phyloP scores from a whole-genome alignment of 2,329 filamentous ascomycete species.

The Parastagonospora avenae region DNA sequence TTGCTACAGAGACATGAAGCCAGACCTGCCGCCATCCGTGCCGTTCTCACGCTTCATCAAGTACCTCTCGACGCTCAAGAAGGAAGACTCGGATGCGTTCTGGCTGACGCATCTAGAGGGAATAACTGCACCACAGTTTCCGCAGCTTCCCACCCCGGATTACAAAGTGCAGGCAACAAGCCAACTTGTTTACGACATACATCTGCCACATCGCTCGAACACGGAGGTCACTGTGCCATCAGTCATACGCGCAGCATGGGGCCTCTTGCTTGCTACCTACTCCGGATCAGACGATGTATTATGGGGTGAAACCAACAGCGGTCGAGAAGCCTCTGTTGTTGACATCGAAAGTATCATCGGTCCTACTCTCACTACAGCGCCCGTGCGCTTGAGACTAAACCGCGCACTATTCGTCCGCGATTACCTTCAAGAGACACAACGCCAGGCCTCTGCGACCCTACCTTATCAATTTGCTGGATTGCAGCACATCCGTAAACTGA shows the following conservation, averaged over 20 bases:
- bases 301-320: conserved; percentile 52
- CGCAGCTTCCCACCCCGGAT: conserved; percentile 37
- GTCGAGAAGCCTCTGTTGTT: conserved; percentile 41
- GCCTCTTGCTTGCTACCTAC: conserved; percentile 52
- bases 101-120: conserved; percentile 36
- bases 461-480: conserved; percentile 51
- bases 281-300: conserved; percentile 54
- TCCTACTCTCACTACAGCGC: conserved; percentile 49
- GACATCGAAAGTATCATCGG: conserved; percentile 49
- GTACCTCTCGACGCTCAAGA: conserved; percentile 33
- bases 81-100: conserved; percentile 32
- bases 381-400: conserved; percentile 49
- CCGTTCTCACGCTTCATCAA: conserved; percentile 42
- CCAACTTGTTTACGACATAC: conserved; percentile 25
- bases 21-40: conserved; percentile 15
- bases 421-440: conserved; percentile 37
- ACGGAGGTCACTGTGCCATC: conserved; percentile 43
- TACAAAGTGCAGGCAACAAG: conserved; percentile 38
- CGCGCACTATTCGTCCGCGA: conserved; percentile 28
- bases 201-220: conserved; percentile 22
- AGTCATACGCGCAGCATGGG: conserved; percentile 54
- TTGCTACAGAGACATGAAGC: conserved; percentile 20
- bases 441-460: conserved; percentile 31
- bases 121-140: conserved; percentile 36
- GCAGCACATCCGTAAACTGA: conserved; percentile 51